Evolutionary conservation across 106 monocot genomes (phyloP).

Genomic region (Dendrobium huoshanense): DNA sequence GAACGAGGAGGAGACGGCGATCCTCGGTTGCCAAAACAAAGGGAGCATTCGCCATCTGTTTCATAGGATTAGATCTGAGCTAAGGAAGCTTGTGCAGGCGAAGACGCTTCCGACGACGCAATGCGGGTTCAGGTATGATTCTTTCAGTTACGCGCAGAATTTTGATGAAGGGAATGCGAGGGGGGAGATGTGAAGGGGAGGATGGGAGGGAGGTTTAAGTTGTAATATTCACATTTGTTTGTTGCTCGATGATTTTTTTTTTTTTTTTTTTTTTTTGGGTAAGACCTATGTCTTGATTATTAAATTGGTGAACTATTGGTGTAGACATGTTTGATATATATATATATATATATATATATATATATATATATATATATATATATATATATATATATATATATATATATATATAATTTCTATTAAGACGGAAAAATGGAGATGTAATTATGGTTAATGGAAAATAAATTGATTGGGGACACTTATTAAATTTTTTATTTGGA

Average conservation of each 20-base stretch:
- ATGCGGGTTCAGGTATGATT: slow-evolving; percentile 10
- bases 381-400: too few species aligned
- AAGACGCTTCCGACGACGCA: slow-evolving; percentile 24
- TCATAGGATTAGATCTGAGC: slow-evolving; percentile 46
- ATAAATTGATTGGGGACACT: neutral
- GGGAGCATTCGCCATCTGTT: slow-evolving; percentile 68
- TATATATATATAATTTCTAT: too few species aligned
- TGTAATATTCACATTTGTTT: slow-evolving; percentile 4
- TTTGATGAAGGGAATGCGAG: slow-evolving; percentile 13
- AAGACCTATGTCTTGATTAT: neutral
- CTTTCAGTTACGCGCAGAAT: slow-evolving; percentile 12
- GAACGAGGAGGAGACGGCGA: slow-evolving; percentile 70
- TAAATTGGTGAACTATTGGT: neutral
- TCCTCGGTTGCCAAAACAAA: slow-evolving; percentile 50
- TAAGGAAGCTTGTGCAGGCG: slow-evolving; percentile 36
- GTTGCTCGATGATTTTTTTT: too few species aligned
- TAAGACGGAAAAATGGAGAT: neutral
- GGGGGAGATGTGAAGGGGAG: neutral
- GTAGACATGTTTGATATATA: neutral
- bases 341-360: too few species aligned
- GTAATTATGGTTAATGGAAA: neutral
- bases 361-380: too few species aligned
- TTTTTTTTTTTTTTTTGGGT: neutral
- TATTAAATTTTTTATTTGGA: too few species aligned
- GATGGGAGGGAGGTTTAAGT: neutral